Evolutionary conservation across 1,139 yeast species (phyloP), one percentile per base, ranked within the genome.

Genomic region (Protomyces inundatus): DNA sequence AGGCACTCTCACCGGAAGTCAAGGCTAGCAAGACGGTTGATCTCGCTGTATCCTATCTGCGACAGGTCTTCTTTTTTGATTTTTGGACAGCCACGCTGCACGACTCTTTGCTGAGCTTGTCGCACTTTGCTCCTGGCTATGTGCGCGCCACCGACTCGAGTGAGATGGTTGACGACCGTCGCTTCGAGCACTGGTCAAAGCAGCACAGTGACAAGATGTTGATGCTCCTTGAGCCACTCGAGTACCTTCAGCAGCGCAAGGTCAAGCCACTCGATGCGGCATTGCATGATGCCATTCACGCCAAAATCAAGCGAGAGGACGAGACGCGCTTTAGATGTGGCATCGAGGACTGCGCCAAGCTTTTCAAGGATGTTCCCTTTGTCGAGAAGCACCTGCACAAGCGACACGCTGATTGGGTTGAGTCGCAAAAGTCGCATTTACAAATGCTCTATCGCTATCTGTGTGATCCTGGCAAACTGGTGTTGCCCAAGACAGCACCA

Each of bases 321-420:
- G 70, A 68, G 32, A 55, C 59, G 35, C 66, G 66, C 62, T 69
- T 51, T 39, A 58, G 71, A 23, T 69, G 71, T 57, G 65, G 64
- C 34, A 70, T 69, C 33, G 66, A 55, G 33, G 64, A 61, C 12
- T 69, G 71, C 61, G 65, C 69, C 23, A 69, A 69, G 42, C 65
- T 69, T 10, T 69, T 69, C 61, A 67, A 65, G 57, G 71, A 68
- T 7, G 68, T 65, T 12, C 70, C 69, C 12, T 69, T 68, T 54
- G 71, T 69, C 42, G 54, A 54, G 33, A 69, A 69, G 46, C 71
- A 69, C 52, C 68, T 69, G 42, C 65, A 57, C 53, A 68, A 67
- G 50, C 66, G 69, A 52, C 71, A 69, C 51, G 60, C 59, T 34
- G 70, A 68, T 4, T 69, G 69, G 66, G 46, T 68, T 10, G 65